phyloP scores from a whole-genome alignment of 2,329 filamentous ascomycete genomes.

The Xylaria sp. region DNA sequence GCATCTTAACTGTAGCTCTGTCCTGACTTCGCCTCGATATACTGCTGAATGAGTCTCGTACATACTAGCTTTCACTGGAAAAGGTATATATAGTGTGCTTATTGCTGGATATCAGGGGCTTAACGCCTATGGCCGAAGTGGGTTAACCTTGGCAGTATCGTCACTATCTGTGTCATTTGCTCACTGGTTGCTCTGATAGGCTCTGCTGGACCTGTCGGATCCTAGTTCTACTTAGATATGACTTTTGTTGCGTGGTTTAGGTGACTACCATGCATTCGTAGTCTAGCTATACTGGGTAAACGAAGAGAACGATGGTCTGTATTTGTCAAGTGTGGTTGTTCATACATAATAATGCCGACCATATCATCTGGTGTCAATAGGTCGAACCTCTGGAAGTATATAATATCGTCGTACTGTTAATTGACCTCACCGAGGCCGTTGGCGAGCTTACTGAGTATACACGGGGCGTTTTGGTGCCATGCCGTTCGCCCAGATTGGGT shows the following conservation, averaged over 20 bases:
- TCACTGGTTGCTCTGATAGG: background rate
- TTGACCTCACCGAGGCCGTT: too few relatives aligned
- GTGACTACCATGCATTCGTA: background rate
- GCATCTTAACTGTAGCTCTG: background rate
- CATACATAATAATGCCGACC: background rate
- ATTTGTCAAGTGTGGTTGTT: background rate
- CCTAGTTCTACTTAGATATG: background rate
- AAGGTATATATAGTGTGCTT: background rate
- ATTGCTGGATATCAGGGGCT: background rate
- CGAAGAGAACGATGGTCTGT: too few relatives aligned
- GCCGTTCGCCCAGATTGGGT: too few relatives aligned
- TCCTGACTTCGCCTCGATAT: background rate
- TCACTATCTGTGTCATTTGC: background rate
- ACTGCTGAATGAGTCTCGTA: background rate
- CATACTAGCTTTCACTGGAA: background rate
- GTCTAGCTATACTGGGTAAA: background rate
- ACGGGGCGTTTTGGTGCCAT: too few relatives aligned
- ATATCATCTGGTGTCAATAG: too few relatives aligned
- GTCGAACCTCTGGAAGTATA: too few relatives aligned
- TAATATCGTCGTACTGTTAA: too few relatives aligned
- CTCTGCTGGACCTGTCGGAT: background rate
- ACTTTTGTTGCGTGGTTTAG: background rate
- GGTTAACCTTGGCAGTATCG: background rate
- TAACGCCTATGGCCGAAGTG: slow-evolving; percentile 2
- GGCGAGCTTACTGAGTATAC: too few relatives aligned